These are phyloP conservation scores for Globisporangium nagaii DNA, from an alignment of 352 stramenopile genomes.

Conservation along the genomic window DNA sequence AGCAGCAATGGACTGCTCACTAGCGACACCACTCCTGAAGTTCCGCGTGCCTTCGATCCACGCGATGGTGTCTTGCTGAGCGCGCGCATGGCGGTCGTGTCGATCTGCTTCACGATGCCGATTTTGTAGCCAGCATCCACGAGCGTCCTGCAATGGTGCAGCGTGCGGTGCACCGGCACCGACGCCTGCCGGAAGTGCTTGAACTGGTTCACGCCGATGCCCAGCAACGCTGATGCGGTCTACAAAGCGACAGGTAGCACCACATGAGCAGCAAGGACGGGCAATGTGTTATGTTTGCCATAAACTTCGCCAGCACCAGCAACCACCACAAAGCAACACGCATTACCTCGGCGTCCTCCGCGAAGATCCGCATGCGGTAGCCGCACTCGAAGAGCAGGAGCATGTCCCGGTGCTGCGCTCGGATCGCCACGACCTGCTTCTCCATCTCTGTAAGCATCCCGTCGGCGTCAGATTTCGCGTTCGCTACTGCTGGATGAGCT, in stretches of 20 bases:
- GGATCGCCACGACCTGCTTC: constrained; percentile 61
- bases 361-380: constrained; percentile 80
- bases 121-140: constrained; percentile 47
- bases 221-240: constrained; percentile 29
- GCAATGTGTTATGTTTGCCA: too few species aligned
- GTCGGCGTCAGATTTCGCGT: neutral
- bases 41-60: neutral
- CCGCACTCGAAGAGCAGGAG: constrained; percentile 77
- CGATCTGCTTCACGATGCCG: constrained; percentile 61
- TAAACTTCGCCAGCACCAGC: neutral
- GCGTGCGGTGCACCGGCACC: constrained; percentile 36
- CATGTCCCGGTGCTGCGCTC: constrained; percentile 27
- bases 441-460: constrained; percentile 50
- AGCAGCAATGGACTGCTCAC: neutral
- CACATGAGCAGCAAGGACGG: neutral
- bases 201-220: constrained; percentile 27
- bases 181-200: constrained; percentile 41
- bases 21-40: neutral
- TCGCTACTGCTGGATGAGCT: neutral
- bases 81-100: constrained; percentile 26
- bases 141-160: constrained; percentile 36
- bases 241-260: neutral
- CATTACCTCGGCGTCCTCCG: constrained; percentile 58
- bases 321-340: neutral
- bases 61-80: neutral